phyloP scores from a whole-genome alignment of 2,329 filamentous ascomycete genomes.

The Fusarium kyushuense region DNA sequence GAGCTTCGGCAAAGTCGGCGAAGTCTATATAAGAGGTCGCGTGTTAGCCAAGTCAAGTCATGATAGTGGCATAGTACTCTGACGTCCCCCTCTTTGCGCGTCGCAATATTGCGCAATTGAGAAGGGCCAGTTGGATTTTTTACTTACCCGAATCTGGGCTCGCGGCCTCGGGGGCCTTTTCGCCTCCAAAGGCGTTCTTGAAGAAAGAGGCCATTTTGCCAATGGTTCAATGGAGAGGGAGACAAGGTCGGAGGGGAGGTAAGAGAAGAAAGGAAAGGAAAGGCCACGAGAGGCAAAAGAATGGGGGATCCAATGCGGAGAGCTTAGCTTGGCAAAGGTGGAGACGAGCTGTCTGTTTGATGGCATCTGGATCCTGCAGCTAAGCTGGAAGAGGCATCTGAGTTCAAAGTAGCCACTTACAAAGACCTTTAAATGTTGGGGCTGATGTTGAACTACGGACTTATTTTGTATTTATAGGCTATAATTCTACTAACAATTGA shows the following conservation, averaged over 20 bases:
- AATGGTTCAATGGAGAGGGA: conserved; percentile 40
- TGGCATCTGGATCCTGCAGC: conserved; percentile 28
- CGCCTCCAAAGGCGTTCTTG: conserved; percentile 77
- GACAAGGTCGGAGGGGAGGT: conserved; percentile 30
- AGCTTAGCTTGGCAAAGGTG: conserved; percentile 41
- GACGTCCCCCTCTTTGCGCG: conserved; percentile 18
- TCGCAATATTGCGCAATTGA: conserved; percentile 35
- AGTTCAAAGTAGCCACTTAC: conserved; percentile 15
- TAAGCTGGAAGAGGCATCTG: conserved; percentile 31
- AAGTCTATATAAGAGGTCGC: conserved; percentile 72
- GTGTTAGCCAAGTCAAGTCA: conserved; percentile 44
- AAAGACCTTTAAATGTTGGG: neutral
- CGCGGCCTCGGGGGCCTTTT: conserved; percentile 65
- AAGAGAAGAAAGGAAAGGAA: conserved; percentile 31
- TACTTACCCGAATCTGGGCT: conserved; percentile 74
- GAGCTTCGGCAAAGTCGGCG: conserved; percentile 88
- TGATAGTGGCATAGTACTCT: conserved; percentile 1
- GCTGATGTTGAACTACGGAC: neutral
- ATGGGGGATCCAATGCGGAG: conserved; percentile 40
- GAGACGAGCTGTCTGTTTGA: conserved; percentile 30
- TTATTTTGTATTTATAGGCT: neutral
- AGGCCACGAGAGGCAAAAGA: conserved; percentile 45
- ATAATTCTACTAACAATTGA: neutral
- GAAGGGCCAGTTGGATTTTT: neutral
- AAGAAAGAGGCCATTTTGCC: conserved; percentile 68